Evolutionary conservation across 805 yeast species (phyloP).

Genomic region (Myxozyma sirexii): DNA sequence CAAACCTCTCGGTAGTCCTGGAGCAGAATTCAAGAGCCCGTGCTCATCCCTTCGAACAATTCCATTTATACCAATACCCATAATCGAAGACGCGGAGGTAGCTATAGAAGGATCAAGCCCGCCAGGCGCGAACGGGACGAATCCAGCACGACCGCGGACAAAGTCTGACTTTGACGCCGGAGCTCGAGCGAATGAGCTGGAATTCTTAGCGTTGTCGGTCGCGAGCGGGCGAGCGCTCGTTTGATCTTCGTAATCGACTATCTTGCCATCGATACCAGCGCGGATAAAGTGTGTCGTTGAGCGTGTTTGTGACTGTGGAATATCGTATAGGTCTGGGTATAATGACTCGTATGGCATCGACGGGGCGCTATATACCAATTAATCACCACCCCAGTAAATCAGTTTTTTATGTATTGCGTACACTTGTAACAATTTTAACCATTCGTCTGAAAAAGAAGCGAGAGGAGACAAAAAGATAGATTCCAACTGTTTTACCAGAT

Average conservation of each 20-base stretch:
- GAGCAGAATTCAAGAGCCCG: constrained; percentile 83
- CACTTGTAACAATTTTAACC: constrained; percentile 69
- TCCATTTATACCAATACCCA: constrained; percentile 36
- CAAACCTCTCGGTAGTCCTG: constrained; percentile 78
- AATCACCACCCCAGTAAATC: not conserved
- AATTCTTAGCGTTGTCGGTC: constrained; percentile 62
- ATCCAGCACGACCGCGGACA: constrained; percentile 69
- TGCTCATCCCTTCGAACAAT: constrained; percentile 63
- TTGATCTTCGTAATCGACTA: constrained; percentile 65
- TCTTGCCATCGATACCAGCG: constrained; percentile 71
- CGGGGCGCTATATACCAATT: constrained; percentile 26
- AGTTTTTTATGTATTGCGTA: too few relatives aligned
- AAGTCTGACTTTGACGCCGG: constrained; percentile 57
- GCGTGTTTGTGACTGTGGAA: constrained; percentile 66
- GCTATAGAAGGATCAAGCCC: constrained; percentile 53
- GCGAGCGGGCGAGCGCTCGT: constrained; percentile 50
- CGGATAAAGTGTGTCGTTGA: constrained; percentile 70
- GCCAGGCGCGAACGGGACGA: constrained; percentile 91
- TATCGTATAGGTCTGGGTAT: constrained; percentile 52
- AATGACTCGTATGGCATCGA: constrained; percentile 43
- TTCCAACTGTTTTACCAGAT: constrained; percentile 37
- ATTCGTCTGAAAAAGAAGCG: constrained; percentile 63
- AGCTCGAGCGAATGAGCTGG: constrained; percentile 72
- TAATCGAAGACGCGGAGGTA: constrained; percentile 35
- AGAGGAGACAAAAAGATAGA: constrained; percentile 64